Conservation (phyloP, 2,329 filamentous ascomycete species). For the Fusarium pseudonygamai region DNA sequence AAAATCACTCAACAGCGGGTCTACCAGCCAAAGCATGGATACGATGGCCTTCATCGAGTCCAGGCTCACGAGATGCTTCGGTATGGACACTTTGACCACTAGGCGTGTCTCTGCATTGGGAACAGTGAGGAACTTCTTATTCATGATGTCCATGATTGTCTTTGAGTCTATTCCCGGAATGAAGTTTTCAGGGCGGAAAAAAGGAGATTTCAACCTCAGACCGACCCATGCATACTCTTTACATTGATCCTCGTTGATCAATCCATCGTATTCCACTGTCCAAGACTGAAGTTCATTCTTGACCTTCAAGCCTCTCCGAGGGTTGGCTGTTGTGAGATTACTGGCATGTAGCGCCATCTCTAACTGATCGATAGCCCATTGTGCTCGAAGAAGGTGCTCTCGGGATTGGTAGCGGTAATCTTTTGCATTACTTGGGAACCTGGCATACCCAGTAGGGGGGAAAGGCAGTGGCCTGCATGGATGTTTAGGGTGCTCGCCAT, state of each 20-base stretch:
- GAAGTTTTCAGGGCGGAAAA: neutral
- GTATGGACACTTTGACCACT: neutral
- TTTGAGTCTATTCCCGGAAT: neutral
- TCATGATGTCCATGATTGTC: constrained; percentile 5
- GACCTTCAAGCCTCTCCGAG: neutral
- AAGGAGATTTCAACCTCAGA: constrained; percentile 25
- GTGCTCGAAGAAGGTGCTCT: neutral
- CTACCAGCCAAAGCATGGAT: constrained; percentile 25
- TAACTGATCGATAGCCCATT: constrained; percentile 7
- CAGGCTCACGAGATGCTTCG: neutral
- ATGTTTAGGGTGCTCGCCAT: neutral
- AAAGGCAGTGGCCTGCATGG: neutral
- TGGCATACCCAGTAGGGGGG: neutral
- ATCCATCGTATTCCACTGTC: constrained; percentile 6
- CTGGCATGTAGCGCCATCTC: neutral
- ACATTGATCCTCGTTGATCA: constrained; percentile 14
- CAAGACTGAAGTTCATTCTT: neutral
- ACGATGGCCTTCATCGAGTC: constrained; percentile 9
- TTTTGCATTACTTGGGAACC: neutral
- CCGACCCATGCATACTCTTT: constrained; percentile 23
- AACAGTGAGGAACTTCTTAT: constrained; percentile 6
- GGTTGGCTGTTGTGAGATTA: neutral
- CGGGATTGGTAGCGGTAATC: neutral
- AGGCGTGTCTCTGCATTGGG: constrained; percentile 21
- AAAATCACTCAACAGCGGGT: constrained; percentile 21